Base-by-base conservation (phyloP, 495 filamentous ascomycete species). In the Lasiosphaeria ovina region DNA sequence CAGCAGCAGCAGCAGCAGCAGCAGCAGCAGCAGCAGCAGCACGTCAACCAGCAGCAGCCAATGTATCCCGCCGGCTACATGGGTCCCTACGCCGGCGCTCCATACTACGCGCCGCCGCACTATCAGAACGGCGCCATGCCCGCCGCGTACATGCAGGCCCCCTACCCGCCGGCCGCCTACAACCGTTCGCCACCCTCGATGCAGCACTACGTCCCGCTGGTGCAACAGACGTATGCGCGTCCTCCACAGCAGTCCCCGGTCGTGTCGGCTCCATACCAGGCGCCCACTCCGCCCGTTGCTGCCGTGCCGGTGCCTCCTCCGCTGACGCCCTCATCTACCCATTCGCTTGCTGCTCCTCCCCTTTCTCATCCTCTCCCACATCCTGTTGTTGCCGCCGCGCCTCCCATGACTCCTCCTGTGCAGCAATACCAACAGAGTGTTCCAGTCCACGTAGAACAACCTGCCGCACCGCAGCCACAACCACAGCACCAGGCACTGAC, bases 141-240 rank as follows among this genome's bases (percentile, higher is more conserved):
- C 31, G 65, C 56, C 55, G 48, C 67, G 14, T 24, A 24, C 24
- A 66, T 65, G 44, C 79, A 80, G 53, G 68, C 73, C 54, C 72
- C 72, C 50, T 77, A 81, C 61, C 72, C 71, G 12, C 67, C 68
- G 3, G 74, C 62, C 48, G 57, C 48, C 31, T 74, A 75, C 54
- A 52, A 60, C 44, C 60, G 69, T 8, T 75, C 77, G 50, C 75
- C 78, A 38, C 74, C 75, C 24, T 55, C 70, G 1, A 71, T 77
- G 57, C 75, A 75, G 62, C 77, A 77, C 56, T 79, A 73, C 59
- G 68, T 69, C 55, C 72, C 74, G 35, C 74, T 80, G 60, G 62
- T 78, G 8, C 72, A 70, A 35, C 74, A 71, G 65, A 63, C 62
- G 52, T 80, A 77, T 58, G 55, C 69, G n/a, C 73, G 76, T 8